Conservation (phyloP, 176 grass and related monocot genomes). For the Ensete ventricosum region DNA sequence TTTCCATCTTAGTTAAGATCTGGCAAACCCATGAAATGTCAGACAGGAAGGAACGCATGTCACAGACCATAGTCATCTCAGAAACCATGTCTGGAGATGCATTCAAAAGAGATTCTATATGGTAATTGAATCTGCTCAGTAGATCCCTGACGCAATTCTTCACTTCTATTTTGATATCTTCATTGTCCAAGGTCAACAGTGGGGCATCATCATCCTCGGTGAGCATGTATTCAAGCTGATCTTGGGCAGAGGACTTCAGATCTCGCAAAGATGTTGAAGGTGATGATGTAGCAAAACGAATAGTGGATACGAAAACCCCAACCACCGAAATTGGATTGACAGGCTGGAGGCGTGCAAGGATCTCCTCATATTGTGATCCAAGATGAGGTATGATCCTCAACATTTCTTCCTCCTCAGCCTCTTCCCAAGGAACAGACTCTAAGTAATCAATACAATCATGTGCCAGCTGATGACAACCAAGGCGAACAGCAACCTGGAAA, state of each 20-base stretch:
- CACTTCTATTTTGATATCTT: slow-evolving; percentile 40
- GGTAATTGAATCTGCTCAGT: slow-evolving; percentile 35
- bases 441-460: slow-evolving; percentile 51
- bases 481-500: slow-evolving; percentile 43
- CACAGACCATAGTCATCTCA: slow-evolving; percentile 12
- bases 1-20: slow-evolving; percentile 74
- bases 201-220: slow-evolving; percentile 87
- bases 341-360: slow-evolving; percentile 63
- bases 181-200: slow-evolving; percentile 37
- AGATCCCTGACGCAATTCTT: slow-evolving; percentile 40
- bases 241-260: slow-evolving; percentile 65
- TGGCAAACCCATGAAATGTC: slow-evolving; percentile 76
- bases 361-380: slow-evolving; percentile 31
- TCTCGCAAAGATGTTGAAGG: slow-evolving; percentile 29
- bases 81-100: not conserved
- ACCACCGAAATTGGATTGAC: slow-evolving; percentile 33
- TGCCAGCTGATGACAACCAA: slow-evolving; percentile 40
- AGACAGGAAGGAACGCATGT: slow-evolving; percentile 34
- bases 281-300: slow-evolving; percentile 56
- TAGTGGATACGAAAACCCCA: slow-evolving; percentile 50
- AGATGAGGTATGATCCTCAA: slow-evolving; percentile 39
- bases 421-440: slow-evolving; percentile 78
- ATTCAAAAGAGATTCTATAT: slow-evolving; percentile 22
- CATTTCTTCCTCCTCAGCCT: slow-evolving; percentile 82
- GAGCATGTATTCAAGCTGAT: slow-evolving; percentile 91